Conservation (phyloP, 345 rosid genomes). For the Populus pruinosa region DNA sequence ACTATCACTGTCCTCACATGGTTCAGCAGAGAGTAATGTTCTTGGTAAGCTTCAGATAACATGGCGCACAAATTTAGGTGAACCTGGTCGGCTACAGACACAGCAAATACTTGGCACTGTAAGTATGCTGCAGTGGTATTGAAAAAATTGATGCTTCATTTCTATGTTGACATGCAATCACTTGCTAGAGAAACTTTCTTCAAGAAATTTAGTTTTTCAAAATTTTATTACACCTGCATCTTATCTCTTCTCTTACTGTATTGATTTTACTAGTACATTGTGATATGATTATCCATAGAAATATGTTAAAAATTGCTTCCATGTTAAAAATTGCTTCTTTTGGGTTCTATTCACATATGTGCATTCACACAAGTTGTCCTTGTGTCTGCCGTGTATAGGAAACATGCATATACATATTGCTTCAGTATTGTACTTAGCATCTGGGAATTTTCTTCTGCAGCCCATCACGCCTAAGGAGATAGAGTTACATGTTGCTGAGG, state of each 20-base stretch:
- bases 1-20: slow-evolving; percentile 45
- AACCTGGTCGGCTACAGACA: slow-evolving; percentile 96
- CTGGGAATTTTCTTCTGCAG: slow-evolving; percentile 38
- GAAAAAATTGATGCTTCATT: background rate
- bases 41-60: slow-evolving; percentile 95
- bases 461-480: slow-evolving; percentile 63
- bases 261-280: background rate
- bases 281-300: background rate
- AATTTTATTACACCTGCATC: background rate
- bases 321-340: background rate
- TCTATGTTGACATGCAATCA: background rate
- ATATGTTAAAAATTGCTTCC: background rate
- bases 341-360: background rate
- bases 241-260: background rate
- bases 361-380: background rate
- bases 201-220: background rate
- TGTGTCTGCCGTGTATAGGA: background rate
- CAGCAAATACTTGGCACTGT: slow-evolving; percentile 93
- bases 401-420: background rate
- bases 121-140: slow-evolving; percentile 28
- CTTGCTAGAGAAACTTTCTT: background rate
- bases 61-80: slow-evolving; percentile 96
- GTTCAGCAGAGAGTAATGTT: slow-evolving; percentile 53
- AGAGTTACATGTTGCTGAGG: slow-evolving; percentile 56
- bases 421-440: slow-evolving; percentile 7